phyloP scores from a whole-genome alignment of 805 yeast species.

The Candida insectorum region DNA sequence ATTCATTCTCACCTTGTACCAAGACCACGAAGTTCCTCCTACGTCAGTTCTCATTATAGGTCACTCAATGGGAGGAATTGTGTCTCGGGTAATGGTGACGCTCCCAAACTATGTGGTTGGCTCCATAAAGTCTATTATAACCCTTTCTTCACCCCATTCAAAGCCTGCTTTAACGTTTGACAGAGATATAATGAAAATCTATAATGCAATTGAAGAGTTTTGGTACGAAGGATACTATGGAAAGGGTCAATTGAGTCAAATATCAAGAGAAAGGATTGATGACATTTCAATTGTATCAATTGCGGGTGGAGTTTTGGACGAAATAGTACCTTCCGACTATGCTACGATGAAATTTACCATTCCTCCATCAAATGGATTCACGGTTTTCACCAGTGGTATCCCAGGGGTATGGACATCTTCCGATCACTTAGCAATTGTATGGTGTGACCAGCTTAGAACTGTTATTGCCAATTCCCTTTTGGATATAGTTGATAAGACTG shows the following conservation, averaged over 20 bases:
- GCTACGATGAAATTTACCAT: constrained; percentile 69
- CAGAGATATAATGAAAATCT: constrained; percentile 75
- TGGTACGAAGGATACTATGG: constrained; percentile 66
- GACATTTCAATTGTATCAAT: constrained; percentile 75
- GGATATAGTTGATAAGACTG: constrained; percentile 51
- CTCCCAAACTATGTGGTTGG: constrained; percentile 68
- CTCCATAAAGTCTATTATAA: constrained; percentile 79
- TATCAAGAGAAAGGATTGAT: constrained; percentile 46
- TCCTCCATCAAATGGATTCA: constrained; percentile 74
- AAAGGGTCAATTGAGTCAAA: constrained; percentile 12
- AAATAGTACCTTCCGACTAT: constrained; percentile 85
- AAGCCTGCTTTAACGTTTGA: constrained; percentile 93
- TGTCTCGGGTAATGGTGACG: constrained; percentile 79
- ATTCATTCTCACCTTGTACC: constrained; percentile 70
- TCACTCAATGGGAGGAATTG: constrained; percentile 98
- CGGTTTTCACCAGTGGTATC: constrained; percentile 80
- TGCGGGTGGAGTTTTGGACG: constrained; percentile 83
- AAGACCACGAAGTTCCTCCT: constrained; percentile 43
- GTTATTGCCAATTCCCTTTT: constrained; percentile 57
- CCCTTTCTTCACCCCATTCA: constrained; percentile 88
- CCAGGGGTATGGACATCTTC: constrained; percentile 92
- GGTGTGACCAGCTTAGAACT: constrained; percentile 88
- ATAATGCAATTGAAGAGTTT: constrained; percentile 68
- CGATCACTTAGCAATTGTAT: constrained; percentile 91
- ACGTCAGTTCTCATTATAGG: constrained; percentile 75